phyloP scores from a whole-genome alignment of 257 asterid species.

The Prunella vulgaris region DNA sequence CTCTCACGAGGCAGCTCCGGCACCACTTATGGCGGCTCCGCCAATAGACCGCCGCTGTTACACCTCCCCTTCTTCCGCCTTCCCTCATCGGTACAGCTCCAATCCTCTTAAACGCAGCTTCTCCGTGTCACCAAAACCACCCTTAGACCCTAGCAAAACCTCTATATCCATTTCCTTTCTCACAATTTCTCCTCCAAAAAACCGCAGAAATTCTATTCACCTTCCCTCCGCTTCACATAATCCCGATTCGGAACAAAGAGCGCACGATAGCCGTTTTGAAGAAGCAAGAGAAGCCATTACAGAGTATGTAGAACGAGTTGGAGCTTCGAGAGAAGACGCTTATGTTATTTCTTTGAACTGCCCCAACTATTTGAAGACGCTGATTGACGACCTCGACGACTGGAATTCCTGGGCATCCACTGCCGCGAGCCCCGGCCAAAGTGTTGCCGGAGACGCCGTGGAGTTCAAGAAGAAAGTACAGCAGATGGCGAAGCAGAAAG shows the following conservation, averaged over 20 bases:
- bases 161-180: conserved; percentile 6
- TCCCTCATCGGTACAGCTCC: conserved; percentile 4
- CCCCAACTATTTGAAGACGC: conserved; percentile 54
- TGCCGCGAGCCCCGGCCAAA: conserved; percentile 21
- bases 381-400: conserved; percentile 79
- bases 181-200: conserved; percentile 19
- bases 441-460: conserved; percentile 9
- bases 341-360: conserved; percentile 46
- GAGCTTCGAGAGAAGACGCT: conserved; percentile 60
- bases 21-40: conserved; percentile 29
- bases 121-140: conserved; percentile 21
- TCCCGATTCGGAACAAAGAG: conserved; percentile 21
- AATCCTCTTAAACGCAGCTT: conserved; percentile 4
- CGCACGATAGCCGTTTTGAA: conserved; percentile 13
- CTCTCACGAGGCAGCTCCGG: no score
- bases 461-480: conserved; percentile 52
- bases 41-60: conserved; percentile 15
- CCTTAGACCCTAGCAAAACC: conserved; percentile 35
- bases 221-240: conserved; percentile 13
- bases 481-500: conserved; percentile 67
- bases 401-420: conserved; percentile 52
- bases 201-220: neutral
- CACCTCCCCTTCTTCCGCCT: conserved; percentile 3
- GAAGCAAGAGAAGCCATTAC: conserved; percentile 68
- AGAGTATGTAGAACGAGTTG: conserved; percentile 49